phyloP scores from a whole-genome alignment of 2,329 filamentous ascomycete genomes.

The Aureobasidium sp. region DNA sequence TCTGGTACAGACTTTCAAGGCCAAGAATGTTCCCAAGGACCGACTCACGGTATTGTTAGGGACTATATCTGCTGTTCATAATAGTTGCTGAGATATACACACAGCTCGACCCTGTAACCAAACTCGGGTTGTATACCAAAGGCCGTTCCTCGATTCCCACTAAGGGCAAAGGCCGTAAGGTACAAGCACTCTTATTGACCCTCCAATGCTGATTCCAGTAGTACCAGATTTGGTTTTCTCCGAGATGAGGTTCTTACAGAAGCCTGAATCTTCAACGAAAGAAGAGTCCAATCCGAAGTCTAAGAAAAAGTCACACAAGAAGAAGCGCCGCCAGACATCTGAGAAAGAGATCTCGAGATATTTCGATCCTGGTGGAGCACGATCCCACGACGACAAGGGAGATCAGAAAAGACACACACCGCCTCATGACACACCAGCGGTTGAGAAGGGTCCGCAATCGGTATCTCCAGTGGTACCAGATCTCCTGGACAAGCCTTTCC shows the following conservation, averaged over 20 bases:
- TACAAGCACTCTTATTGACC: conserved; percentile 15
- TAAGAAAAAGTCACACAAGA: conserved; percentile 20
- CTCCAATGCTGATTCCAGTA: conserved; percentile 22
- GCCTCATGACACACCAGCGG: not conserved
- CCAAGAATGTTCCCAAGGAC: conserved; percentile 36
- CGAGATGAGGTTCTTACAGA: conserved; percentile 41
- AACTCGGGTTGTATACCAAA: conserved; percentile 40
- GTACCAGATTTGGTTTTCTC: conserved; percentile 45
- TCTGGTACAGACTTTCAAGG: conserved; percentile 35
- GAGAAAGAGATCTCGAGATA: conserved; percentile 38
- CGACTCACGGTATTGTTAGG: conserved; percentile 35
- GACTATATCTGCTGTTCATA: not conserved
- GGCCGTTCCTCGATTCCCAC: conserved; percentile 39
- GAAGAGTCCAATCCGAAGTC: conserved; percentile 17
- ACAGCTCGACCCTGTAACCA: conserved; percentile 14
- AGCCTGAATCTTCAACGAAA: conserved; percentile 23
- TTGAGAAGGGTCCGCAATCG: not conserved
- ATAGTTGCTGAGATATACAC: not conserved
- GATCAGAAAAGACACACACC: not conserved
- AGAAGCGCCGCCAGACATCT: conserved; percentile 25
- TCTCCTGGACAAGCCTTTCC: conserved; percentile 27
- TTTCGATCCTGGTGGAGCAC: conserved; percentile 28
- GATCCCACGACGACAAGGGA: conserved; percentile 16
- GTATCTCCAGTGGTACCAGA: conserved; percentile 20
- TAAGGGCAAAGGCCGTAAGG: conserved; percentile 33